Base-by-base conservation (phyloP, 805 yeast genomes). In the Pichia manshurica region DNA sequence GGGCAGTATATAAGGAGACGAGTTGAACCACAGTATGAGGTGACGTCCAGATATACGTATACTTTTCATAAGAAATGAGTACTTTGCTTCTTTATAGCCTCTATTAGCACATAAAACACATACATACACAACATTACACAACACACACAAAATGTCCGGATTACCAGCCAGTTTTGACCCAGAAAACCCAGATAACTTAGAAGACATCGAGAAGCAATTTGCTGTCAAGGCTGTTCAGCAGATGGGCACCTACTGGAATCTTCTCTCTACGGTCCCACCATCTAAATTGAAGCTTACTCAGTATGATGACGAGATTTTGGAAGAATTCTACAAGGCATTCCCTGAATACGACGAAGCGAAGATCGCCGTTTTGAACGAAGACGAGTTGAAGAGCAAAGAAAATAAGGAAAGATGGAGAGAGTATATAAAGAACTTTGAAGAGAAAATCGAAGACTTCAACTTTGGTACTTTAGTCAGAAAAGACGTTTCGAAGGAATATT, bases 161-260 rank as follows among this genome's bases (percentile, higher is more conserved):
- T 35, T 52, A 28, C 53, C 59, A 40, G 46, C 53, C 6, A 51
- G 54, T n/a, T 61, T 62, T 41, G 56, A 53, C 60, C 90, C 99
- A 17, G 96, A 93, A 61, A 77, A 74, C 50, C 97, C 99, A 40
- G 96, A 93, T 52, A 93, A 93, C 72, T 74, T 87, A 59, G 98
- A 91, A 68, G 96, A 88, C 59, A 88, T 93, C 61, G 99, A 93
- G 69, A 88, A 81, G 75, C 98, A 93, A 71, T 93, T 93, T 62
- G 98, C 99, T 37, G 99, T 93, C 50, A 87, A 85, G 68, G 99
- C 98, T 5, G 99, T 93, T 16, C 82, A 79, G 67, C 98, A 93
- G 66, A 93, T 96, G 49, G 95, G 88, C 62, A 83, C 96, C 1
- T 93, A 91, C 76, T 93, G 96, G 96, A 74, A 75, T 42, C 67